A percentile compares a stretch with the other conserved stretches of the same genome.
These are phyloP conservation scores for Gossypioides kirkii DNA, from an alignment of 345 rosid genomes.

Conservation along the genomic window DNA sequence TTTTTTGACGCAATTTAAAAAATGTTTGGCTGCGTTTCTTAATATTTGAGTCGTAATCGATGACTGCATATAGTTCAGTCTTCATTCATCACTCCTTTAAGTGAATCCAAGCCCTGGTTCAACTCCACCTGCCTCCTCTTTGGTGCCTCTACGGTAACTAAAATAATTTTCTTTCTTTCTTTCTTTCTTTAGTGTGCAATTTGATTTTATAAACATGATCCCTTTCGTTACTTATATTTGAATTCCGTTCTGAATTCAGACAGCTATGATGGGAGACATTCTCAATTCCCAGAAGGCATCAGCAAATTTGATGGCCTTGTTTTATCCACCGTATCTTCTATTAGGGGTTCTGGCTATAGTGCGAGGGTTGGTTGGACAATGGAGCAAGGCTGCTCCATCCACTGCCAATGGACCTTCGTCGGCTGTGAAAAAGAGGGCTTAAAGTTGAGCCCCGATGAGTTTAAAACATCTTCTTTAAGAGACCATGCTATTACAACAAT, in stretches of 20 bases:
- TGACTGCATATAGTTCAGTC: background rate
- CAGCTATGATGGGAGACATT: conserved; percentile 58
- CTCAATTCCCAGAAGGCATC: conserved; percentile 42
- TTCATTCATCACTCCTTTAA: background rate
- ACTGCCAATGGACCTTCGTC: conserved; percentile 35
- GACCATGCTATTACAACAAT: background rate
- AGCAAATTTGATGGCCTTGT: conserved; percentile 44
- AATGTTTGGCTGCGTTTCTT: too few species aligned
- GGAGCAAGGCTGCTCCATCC: conserved; percentile 18
- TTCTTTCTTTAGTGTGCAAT: background rate
- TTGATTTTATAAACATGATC: too few species aligned
- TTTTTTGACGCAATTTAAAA: too few species aligned
- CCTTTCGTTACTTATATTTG: background rate
- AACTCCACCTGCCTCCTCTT: conserved; percentile 38
- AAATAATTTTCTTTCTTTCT: background rate
- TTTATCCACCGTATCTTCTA: conserved; percentile 56
- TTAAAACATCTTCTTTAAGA: background rate
- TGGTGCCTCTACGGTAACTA: background rate
- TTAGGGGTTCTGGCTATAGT: conserved; percentile 46
- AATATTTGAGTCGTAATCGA: background rate
- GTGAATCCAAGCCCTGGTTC: conserved; percentile 50
- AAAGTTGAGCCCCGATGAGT: background rate
- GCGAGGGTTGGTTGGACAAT: conserved; percentile 46
- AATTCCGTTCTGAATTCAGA: conserved; percentile 26
- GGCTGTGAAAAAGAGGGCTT: conserved; percentile 56